Base-by-base conservation (phyloP, 2,329 filamentous ascomycete species). In the Fusarium sp. region DNA sequence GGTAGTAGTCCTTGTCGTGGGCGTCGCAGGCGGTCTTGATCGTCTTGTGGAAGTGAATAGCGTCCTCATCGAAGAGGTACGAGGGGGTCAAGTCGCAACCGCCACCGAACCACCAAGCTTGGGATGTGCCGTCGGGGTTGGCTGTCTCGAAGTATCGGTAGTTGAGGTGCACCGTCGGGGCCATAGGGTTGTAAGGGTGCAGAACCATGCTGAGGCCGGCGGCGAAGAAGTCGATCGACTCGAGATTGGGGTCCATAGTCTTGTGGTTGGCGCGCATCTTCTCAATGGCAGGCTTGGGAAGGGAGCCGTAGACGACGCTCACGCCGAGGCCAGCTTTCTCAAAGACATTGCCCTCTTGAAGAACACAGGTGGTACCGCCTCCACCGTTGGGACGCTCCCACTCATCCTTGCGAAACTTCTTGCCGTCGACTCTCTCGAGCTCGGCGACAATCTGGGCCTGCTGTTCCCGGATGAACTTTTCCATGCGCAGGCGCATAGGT, bases 141-240 rank as follows among this genome's bases (percentile, higher is more conserved):
- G 93, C 92, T 2, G 96, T 99, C 84, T 99, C 96, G 77, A 99
- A 99, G 82, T 99, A 99, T 59, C 96, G 90, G 85, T 98, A 98
- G 84, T 99, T 99, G 73, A 99, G 87, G 80, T 99, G 96, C 19
- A 99, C 96, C 0, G 96, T 99, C 1, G 96, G 96, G 9, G 95
- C 95, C 91, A 97, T 97, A 47, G 96, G 96, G 81, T 99, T 99
- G 74, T 89, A 87, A 3, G 96, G 96, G 80, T 99, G 96, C 53
- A 98, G 84, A 26, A 99, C 95, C 80, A 99, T 87, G 76, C 94
- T 97, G 54, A 99, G 84, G 7, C 96, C 96, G 2, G 95, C 92
- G 21, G 95, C 96, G 79, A 98, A 99, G 87, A 98, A 99, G 75
- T 94, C 93, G 65, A 99, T 85, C 43, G 90, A 92, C 50, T 97